Evolutionary conservation across 306 rosid genomes (phyloP).

Genomic region (Mimosa pudica): DNA sequence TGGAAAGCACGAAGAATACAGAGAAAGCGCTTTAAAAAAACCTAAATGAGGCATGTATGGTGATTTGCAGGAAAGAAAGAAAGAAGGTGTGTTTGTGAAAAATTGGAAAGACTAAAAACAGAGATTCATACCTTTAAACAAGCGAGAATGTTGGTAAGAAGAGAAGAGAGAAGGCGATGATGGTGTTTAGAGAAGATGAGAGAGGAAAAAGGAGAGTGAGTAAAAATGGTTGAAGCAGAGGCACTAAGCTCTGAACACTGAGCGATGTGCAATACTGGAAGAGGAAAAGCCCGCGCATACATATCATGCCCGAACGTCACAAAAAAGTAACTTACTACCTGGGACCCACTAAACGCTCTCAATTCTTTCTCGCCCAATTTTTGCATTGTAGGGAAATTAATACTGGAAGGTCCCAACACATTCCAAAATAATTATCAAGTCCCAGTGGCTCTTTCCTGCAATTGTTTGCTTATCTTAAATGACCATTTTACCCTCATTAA

Average conservation of each 20-base stretch:
- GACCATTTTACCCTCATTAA: no score
- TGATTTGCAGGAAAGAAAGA: background rate
- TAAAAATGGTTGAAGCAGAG: background rate
- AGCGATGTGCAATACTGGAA: background rate
- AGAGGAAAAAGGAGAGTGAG: background rate
- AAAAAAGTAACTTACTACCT: background rate
- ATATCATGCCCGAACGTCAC: background rate
- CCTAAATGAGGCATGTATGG: background rate
- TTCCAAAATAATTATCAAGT: no score
- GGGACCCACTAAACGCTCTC: no score
- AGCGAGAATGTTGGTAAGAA: background rate
- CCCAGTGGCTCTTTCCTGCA: no score
- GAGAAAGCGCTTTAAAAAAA: no score
- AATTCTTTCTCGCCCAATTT: no score
- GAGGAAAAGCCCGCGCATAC: background rate
- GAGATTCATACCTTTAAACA: background rate
- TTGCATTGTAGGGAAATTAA: no score
- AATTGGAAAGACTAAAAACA: background rate
- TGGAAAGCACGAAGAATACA: background rate
- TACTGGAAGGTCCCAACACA: no score
- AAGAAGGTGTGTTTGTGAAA: background rate
- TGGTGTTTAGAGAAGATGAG: background rate
- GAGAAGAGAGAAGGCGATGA: background rate
- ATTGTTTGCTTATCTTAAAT: no score
- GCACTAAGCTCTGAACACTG: background rate